A percentile compares a stretch with the other conserved stretches of the same genome.
Evolutionary conservation across 208 protist genomes (phyloP).

Genomic region (Zelonia costaricensis): DNA sequence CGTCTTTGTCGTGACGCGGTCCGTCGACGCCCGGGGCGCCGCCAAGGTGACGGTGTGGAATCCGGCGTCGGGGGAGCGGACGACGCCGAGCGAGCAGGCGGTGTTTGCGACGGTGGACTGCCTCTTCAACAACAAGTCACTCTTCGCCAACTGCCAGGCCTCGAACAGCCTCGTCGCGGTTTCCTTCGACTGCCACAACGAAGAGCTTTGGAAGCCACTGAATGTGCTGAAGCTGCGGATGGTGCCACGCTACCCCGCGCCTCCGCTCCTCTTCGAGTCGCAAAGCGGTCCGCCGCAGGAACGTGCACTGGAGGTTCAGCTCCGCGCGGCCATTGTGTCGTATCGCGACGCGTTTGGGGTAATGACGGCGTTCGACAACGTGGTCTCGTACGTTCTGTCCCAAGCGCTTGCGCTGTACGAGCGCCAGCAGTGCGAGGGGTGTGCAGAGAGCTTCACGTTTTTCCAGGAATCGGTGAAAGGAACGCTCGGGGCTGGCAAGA

Average conservation of each 20-base stretch:
- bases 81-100: constrained; percentile 39
- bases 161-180: constrained; percentile 48
- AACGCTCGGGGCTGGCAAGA: constrained; percentile 80
- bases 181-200: constrained; percentile 89
- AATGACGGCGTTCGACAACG: constrained; percentile 73
- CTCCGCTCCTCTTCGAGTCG: constrained; percentile 63
- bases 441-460: constrained; percentile 47
- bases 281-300: constrained; percentile 39
- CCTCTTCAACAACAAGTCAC: constrained; percentile 84
- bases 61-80: constrained; percentile 65
- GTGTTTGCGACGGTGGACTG: constrained; percentile 73
- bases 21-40: constrained; percentile 20
- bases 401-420: constrained; percentile 89
- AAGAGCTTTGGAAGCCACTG: constrained; percentile 89
- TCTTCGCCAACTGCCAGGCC: constrained; percentile 89
- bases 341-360: constrained; percentile 82
- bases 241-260: constrained; percentile 69
- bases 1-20: constrained; percentile 80
- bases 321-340: constrained; percentile 44
- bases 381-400: constrained; percentile 74
- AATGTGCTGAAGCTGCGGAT: constrained; percentile 90
- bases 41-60: constrained; percentile 82
- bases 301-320: constrained; percentile 47
- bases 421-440: constrained; percentile 47
- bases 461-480: constrained; percentile 89